Base-by-base conservation (phyloP, 352 stramenopile genomes). In the Globisporangium yorkense region DNA sequence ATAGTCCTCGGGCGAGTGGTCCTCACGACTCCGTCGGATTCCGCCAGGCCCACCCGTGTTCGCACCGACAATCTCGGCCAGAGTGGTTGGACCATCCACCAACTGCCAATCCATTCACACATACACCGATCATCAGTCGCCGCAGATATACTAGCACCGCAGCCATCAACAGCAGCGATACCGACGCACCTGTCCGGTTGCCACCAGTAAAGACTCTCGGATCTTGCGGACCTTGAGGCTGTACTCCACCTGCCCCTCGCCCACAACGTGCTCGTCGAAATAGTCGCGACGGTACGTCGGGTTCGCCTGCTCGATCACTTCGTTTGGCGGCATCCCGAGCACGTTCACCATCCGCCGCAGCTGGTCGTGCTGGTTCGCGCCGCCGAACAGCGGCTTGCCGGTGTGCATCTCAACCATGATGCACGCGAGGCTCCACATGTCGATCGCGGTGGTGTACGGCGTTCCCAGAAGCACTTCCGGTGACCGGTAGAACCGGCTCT, bases 341-440 rank as follows among this genome's bases (percentile, higher is more conserved):
- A 96, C 72, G 51, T 88, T 81, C 18, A 97, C 92, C 74, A 99
- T 98, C 65, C 97, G 94, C 63, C 94, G 88, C 66, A 99, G 91
- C 63, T 99, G 96, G 71, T 99, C 97, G 62, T 96, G 80, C 66
- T 98, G 90, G 70, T 99, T 92, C 1, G 83, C 88, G 5, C 97
- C 97, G 15, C 87, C 94, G 72, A 99, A 99, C 1, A 99, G 72
- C 9, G 97, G 97, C 62, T 98, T 97, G 24, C 97, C 97, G 2
- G 96, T 99, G 70, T 99, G 96, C 92, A 99, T 97, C 59, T 99
- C 87, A n/a, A 96, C 87, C 60, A 96, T 66, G 59, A 95, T 95
- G 62, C 87, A 95, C 29, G 78, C 87, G 29, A 96, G 75, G 65
- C 85, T 95, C 87, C 87, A 96, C 81, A 95, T 93, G 59, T 96